These are phyloP conservation scores for Peribolospora kevripleyi DNA, from an alignment of 768 basidiomycete species.

Conservation along the genomic window DNA sequence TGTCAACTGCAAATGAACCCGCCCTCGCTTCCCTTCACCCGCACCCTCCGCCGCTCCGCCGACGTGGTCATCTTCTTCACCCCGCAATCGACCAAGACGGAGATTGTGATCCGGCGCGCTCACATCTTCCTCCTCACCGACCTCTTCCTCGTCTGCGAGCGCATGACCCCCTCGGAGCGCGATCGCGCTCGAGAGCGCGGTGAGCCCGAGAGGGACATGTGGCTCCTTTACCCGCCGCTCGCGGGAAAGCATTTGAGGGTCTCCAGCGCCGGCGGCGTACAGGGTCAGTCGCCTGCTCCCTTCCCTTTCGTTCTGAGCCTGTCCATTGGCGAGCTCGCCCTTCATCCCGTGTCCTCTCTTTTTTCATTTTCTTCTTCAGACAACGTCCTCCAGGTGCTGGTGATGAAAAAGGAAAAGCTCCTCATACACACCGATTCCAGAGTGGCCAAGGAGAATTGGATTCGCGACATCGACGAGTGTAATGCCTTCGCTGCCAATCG, in stretches of 20 bases:
- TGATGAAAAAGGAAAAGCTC: conserved; percentile 73
- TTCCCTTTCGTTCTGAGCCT: too few relatives aligned
- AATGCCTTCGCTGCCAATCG: conserved; percentile 52
- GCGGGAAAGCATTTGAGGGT: conserved; percentile 77
- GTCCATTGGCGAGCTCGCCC: too few relatives aligned
- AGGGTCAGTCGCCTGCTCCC: not conserved
- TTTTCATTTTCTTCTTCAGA: conserved; percentile 24
- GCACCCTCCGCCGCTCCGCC: conserved; percentile 46
- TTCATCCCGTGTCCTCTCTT: not conserved
- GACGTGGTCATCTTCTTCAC: conserved; percentile 54
- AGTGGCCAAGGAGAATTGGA: conserved; percentile 35
- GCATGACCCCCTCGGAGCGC: conserved; percentile 44
- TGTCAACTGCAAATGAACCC: conserved; percentile 78
- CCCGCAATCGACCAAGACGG: conserved; percentile 39
- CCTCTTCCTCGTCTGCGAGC: conserved; percentile 70
- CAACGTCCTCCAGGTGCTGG: conserved; percentile 44
- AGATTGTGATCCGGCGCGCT: conserved; percentile 49
- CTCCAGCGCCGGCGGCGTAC: conserved; percentile 22
- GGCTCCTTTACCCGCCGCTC: conserved; percentile 79
- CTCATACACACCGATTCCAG: conserved; percentile 37
- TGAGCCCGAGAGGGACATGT: conserved; percentile 40
- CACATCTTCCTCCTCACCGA: conserved; percentile 79
- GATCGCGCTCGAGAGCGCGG: conserved; percentile 12
- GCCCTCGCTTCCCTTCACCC: conserved; percentile 46
- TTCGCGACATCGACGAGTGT: conserved; percentile 53